These are phyloP conservation scores for Fusarium lateritium DNA, from an alignment of 2,329 filamentous ascomycete genomes.

Conservation along the genomic window DNA sequence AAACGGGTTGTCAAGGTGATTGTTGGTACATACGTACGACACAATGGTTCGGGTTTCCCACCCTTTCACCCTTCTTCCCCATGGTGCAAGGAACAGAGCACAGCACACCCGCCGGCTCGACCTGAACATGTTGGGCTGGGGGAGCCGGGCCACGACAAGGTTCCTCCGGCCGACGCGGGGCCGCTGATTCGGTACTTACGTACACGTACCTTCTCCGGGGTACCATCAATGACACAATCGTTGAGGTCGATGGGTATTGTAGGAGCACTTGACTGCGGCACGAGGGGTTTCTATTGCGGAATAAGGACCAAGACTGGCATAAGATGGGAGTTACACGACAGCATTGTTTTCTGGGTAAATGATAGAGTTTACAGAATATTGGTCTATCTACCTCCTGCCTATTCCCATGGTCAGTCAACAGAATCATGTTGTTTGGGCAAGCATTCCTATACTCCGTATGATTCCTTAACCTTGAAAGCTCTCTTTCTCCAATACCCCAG, in stretches of 20 bases:
- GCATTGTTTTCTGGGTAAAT: conserved; percentile 22
- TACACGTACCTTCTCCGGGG: conserved; percentile 38
- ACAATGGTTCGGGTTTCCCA: conserved; percentile 15
- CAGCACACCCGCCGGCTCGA: conserved; percentile 26
- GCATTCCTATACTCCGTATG: not conserved
- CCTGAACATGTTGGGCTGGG: conserved; percentile 14
- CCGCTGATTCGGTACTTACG: conserved; percentile 46
- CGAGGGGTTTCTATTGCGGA: conserved; percentile 34
- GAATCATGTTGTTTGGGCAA: not conserved
- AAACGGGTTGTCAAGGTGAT: conserved; percentile 33
- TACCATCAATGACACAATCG: conserved; percentile 49
- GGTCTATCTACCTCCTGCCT: conserved; percentile 19
- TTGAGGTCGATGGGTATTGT: conserved; percentile 16
- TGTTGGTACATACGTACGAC: not conserved
- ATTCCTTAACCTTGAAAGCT: conserved; percentile 9
- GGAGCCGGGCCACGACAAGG: conserved; percentile 29
- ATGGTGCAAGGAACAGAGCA: conserved; percentile 28
- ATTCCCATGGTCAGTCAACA: conserved; percentile 5
- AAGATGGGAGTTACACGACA: conserved; percentile 38
- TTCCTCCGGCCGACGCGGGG: conserved; percentile 46
- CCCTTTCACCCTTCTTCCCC: conserved; percentile 15
- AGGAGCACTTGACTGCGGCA: conserved; percentile 40
- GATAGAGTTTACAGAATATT: conserved; percentile 26
- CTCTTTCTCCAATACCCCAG: conserved; percentile 39
- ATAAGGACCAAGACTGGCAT: conserved; percentile 28